Percentiles rank a stretch among this genome's conserved stretches.
These are phyloP conservation scores for Phylloboletellus chloephorus DNA, from an alignment of 1,284 basidiomycete species.

Conservation along the genomic window DNA sequence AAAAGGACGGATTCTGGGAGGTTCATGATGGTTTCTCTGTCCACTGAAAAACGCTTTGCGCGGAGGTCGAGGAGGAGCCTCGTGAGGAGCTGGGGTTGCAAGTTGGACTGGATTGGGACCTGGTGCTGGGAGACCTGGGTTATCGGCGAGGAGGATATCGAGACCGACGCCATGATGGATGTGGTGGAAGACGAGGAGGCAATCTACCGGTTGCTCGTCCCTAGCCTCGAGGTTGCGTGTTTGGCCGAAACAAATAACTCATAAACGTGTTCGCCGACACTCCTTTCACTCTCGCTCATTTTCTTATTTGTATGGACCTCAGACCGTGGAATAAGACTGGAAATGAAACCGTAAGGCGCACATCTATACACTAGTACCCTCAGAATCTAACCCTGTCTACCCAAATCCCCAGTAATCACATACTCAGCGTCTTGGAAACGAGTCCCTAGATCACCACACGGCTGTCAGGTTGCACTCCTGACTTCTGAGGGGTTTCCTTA, in stretches of 20 bases:
- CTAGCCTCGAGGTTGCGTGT: constrained; percentile 30
- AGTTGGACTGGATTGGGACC: constrained; percentile 59
- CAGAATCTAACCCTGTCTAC: constrained; percentile 16
- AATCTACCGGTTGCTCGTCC: constrained; percentile 17
- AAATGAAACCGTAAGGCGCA: constrained; percentile 11
- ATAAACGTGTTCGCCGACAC: constrained; percentile 1
- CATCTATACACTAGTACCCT: constrained; percentile 20
- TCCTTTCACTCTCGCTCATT: constrained; percentile 2
- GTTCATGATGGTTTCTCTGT: constrained; percentile 98
- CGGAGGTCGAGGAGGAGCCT: constrained; percentile 90
- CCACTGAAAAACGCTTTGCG: constrained; percentile 88
- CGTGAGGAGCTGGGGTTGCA: constrained; percentile 80
- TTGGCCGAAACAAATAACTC: constrained; percentile 30
- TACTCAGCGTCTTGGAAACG: constrained; percentile 28
- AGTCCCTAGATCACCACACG: constrained; percentile 22
- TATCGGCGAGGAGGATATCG: constrained; percentile 70
- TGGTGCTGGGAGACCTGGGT: constrained; percentile 76
- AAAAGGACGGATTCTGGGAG: constrained; percentile 95
- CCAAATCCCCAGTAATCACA: constrained; percentile 21
- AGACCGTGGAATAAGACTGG: too few species aligned
- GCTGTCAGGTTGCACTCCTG: constrained; percentile 22
- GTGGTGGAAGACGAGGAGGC: constrained; percentile 14
- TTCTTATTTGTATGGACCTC: constrained; percentile 25
- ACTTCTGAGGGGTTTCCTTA: constrained; percentile 15
- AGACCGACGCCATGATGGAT: constrained; percentile 42